phyloP scores from a whole-genome alignment of 2,329 filamentous ascomycete species.

The Pseudogymnoascus sp. region DNA sequence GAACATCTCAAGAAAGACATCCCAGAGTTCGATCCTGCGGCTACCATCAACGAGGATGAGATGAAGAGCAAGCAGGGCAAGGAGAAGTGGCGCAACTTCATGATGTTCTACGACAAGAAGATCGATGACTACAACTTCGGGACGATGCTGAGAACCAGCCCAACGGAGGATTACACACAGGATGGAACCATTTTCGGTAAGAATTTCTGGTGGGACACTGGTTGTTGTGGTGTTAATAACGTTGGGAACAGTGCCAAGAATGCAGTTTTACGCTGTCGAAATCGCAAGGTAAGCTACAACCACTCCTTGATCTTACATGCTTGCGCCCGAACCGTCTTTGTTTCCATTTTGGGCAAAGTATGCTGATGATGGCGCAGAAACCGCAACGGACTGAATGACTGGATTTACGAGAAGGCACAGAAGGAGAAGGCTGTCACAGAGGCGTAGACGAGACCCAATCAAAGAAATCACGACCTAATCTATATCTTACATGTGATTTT shows the following conservation, averaged over 20 bases:
- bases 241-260: constrained; percentile 43
- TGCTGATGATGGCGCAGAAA: constrained; percentile 47
- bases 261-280: constrained; percentile 79
- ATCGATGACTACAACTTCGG: constrained; percentile 98
- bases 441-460: not conserved
- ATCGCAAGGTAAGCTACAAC: constrained; percentile 51
- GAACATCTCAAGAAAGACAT: constrained; percentile 82
- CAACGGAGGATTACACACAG: constrained; percentile 78
- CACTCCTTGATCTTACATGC: not conserved
- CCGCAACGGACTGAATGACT: constrained; percentile 84
- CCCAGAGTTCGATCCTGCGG: constrained; percentile 81
- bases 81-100: constrained; percentile 89
- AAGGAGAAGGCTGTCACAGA: constrained; percentile 26
- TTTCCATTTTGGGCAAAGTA: not conserved
- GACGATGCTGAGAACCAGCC: constrained; percentile 75
- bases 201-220: constrained; percentile 20
- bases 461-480: not conserved
- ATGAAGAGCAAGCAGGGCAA: constrained; percentile 99
- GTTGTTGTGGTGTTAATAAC: constrained; percentile 13
- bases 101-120: constrained; percentile 88
- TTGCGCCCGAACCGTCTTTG: not conserved
- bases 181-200: constrained; percentile 86
- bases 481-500: not conserved
- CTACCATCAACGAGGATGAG: constrained; percentile 76
- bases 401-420: constrained; percentile 84